These are phyloP conservation scores for Diaporthe velutina DNA, from an alignment of 2,329 filamentous ascomycete genomes.

Conservation along the genomic window DNA sequence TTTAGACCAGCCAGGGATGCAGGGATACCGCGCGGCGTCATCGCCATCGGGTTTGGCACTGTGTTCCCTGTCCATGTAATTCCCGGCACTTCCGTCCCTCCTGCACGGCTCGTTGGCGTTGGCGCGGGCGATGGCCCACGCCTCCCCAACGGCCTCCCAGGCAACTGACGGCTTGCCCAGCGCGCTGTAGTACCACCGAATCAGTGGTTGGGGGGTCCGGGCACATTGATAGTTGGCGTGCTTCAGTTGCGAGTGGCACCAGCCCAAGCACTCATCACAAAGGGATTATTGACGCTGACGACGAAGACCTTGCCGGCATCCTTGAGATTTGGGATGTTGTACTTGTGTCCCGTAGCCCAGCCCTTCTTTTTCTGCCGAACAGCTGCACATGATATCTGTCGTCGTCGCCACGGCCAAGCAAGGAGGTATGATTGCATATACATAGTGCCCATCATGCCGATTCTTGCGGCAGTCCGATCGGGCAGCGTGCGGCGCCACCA, in stretches of 20 bases:
- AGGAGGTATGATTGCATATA: not conserved
- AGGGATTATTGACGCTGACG: too few relatives aligned
- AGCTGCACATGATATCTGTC: conserved; percentile 3
- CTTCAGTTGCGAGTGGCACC: not conserved
- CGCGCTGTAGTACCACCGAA: not conserved
- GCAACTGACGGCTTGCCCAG: not conserved
- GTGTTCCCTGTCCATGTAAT: conserved; percentile 37
- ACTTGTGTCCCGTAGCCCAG: not conserved
- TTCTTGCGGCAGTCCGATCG: not conserved
- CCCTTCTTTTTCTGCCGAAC: not conserved
- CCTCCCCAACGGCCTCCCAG: conserved; percentile 33
- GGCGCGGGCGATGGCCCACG: not conserved
- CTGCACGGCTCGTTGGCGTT: conserved; percentile 6
- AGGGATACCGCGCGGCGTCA: conserved; percentile 31
- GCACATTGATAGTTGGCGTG: not conserved
- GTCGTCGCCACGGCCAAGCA: not conserved
- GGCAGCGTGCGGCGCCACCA: conserved; percentile 6
- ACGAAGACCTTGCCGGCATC: too few relatives aligned
- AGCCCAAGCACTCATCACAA: too few relatives aligned
- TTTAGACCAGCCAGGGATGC: conserved; percentile 31
- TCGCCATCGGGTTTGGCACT: conserved; percentile 29
- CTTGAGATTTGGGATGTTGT: too few relatives aligned
- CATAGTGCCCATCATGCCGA: not conserved
- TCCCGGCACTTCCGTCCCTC: conserved; percentile 38
- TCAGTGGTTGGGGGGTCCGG: not conserved